Evolutionary conservation across 2,329 filamentous ascomycete species (phyloP).

Genomic region (Paraphoma chrysanthemicola): DNA sequence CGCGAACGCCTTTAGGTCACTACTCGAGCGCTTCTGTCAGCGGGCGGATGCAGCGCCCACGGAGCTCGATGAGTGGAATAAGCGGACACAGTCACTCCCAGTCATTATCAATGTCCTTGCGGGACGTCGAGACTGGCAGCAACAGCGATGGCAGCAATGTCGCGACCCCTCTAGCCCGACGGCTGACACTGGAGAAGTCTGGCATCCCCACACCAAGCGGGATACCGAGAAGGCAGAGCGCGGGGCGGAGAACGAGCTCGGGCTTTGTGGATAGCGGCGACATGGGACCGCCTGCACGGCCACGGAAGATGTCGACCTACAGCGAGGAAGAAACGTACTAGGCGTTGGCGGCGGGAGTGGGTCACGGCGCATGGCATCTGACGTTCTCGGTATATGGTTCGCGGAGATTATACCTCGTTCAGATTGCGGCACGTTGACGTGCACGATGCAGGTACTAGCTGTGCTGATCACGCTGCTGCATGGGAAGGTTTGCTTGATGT

Average conservation of each 20-base stretch:
- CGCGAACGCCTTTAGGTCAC: constrained; percentile 69
- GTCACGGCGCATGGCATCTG: constrained; percentile 18
- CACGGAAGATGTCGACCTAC: constrained; percentile 58
- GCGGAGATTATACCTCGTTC: constrained; percentile 15
- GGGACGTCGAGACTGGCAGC: constrained; percentile 60
- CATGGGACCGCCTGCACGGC: constrained; percentile 56
- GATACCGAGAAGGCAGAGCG: constrained; percentile 61
- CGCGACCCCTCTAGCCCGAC: constrained; percentile 54
- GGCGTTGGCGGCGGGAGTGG: constrained; percentile 4
- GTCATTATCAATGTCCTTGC: constrained; percentile 37
- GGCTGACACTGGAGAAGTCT: constrained; percentile 54
- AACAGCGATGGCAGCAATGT: constrained; percentile 45
- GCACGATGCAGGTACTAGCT: constrained; percentile 17
- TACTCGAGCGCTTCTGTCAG: constrained; percentile 58
- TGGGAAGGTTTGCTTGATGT: constrained; percentile 1
- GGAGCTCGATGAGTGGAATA: constrained; percentile 74
- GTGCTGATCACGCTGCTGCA: background rate
- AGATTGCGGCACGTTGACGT: constrained; percentile 9
- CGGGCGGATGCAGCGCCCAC: constrained; percentile 60
- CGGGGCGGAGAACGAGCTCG: constrained; percentile 49
- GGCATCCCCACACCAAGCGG: constrained; percentile 58
- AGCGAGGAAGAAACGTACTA: constrained; percentile 67
- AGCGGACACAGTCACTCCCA: constrained; percentile 42
- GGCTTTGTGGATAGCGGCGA: constrained; percentile 50
- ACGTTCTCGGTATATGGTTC: constrained; percentile 17